Evolutionary conservation across 192 early-diverging fungal species (phyloP).

Genomic region (Podila horticola): DNA sequence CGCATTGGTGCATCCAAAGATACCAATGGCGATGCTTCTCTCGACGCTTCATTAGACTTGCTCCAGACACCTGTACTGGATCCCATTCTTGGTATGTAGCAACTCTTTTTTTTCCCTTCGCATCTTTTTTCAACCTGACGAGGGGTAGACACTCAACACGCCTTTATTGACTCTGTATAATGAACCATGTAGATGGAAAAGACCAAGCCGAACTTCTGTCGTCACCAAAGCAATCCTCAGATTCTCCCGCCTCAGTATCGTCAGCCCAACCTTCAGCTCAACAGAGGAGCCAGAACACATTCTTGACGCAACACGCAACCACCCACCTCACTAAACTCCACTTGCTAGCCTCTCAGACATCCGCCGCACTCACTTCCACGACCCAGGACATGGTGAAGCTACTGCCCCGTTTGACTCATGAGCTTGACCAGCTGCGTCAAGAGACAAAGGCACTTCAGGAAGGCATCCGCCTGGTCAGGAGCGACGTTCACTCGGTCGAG

Average conservation of each 20-base stretch:
- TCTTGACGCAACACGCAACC: slow-evolving; percentile 57
- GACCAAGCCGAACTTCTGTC: slow-evolving; percentile 5
- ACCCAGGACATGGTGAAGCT: slow-evolving; percentile 66
- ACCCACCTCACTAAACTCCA: slow-evolving; percentile 68
- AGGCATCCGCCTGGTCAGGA: slow-evolving; percentile 55
- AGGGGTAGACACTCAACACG: neutral
- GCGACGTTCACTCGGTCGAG: slow-evolving; percentile 59
- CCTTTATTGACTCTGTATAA: neutral
- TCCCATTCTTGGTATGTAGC: slow-evolving; percentile 32
- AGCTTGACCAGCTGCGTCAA: slow-evolving; percentile 67
- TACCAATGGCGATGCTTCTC: slow-evolving; percentile 16
- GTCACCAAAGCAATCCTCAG: neutral
- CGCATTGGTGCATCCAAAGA: neutral
- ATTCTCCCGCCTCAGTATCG: slow-evolving; percentile 10
- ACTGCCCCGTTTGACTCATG: slow-evolving; percentile 71
- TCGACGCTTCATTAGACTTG: slow-evolving; percentile 40
- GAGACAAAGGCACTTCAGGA: slow-evolving; percentile 59
- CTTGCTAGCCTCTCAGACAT: slow-evolving; percentile 64
- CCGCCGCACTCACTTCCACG: slow-evolving; percentile 58
- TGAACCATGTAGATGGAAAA: slow-evolving; percentile 6
- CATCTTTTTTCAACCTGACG: neutral
- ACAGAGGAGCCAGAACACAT: slow-evolving; percentile 20
- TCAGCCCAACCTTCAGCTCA: neutral
- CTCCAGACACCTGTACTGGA: slow-evolving; percentile 46
- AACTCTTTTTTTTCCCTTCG: neutral